Evolutionary conservation across 2,329 filamentous ascomycete genomes (phyloP).

Genomic region (Pestalotiopsis fici): DNA sequence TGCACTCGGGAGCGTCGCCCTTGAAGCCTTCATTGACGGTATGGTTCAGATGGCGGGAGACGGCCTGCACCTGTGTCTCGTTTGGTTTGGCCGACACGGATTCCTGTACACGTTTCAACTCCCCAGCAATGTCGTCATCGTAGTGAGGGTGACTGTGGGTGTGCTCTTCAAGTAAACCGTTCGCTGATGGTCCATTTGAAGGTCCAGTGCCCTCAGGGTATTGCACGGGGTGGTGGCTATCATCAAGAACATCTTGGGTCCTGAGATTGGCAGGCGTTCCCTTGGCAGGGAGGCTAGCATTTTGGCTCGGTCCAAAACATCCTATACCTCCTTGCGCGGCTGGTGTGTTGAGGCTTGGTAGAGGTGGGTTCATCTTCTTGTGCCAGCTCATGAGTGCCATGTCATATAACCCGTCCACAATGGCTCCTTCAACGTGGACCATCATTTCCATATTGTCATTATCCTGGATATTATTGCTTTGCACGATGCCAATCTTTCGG

Average conservation of each 20-base stretch:
- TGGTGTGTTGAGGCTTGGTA: constrained; percentile 56
- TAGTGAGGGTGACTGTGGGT: constrained; percentile 63
- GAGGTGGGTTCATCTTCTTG: constrained; percentile 57
- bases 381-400: constrained; percentile 74
- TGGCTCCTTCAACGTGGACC: constrained; percentile 72
- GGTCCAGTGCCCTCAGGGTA: background rate
- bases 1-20: constrained; percentile 54
- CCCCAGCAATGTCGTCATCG: constrained; percentile 59
- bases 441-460: constrained; percentile 85
- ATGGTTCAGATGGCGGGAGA: constrained; percentile 68
- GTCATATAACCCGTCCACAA: constrained; percentile 77
- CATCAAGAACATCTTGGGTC: background rate
- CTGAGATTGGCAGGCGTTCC: constrained; percentile 18
- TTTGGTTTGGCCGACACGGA: constrained; percentile 48
- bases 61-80: constrained; percentile 58
- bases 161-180: constrained; percentile 49
- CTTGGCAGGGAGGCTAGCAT: constrained; percentile 26
- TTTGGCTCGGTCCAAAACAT: constrained; percentile 23
- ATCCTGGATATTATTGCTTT: constrained; percentile 79
- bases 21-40: constrained; percentile 52
- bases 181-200: background rate
- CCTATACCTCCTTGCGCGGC: constrained; percentile 37
- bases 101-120: constrained; percentile 63
- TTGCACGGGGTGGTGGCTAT: background rate
- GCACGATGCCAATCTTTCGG: constrained; percentile 67